Percentiles rank a stretch among this genome's conserved stretches.
Conservation (phyloP, 2,329 filamentous ascomycete species). For the Paracoccidioides brasiliensis region DNA sequence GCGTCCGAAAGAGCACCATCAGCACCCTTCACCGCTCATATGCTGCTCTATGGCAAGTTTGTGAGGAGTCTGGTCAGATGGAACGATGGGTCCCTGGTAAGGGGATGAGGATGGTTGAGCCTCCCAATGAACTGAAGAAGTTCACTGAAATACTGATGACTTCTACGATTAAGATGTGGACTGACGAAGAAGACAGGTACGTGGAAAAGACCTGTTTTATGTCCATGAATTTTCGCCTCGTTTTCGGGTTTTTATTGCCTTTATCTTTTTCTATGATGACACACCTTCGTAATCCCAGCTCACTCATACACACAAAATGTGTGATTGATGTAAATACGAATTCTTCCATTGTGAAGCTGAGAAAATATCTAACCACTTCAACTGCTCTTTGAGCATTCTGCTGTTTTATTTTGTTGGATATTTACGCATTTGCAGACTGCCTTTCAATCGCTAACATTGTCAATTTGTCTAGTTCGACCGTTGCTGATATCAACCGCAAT, state of each 20-base stretch:
- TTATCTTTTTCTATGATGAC: slow-evolving; percentile 56
- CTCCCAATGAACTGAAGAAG: slow-evolving; percentile 66
- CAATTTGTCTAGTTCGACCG: slow-evolving; percentile 51
- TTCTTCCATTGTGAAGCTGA: slow-evolving; percentile 26
- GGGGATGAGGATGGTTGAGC: slow-evolving; percentile 52
- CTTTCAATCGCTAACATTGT: slow-evolving; percentile 30
- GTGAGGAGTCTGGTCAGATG: slow-evolving; percentile 64
- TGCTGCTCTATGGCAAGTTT: slow-evolving; percentile 76
- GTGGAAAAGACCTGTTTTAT: slow-evolving; percentile 31
- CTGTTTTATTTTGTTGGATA: slow-evolving; percentile 14
- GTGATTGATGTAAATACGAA: slow-evolving; percentile 85
- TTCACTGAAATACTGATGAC: slow-evolving; percentile 76
- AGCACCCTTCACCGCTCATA: slow-evolving; percentile 89
- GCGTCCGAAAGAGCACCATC: slow-evolving; percentile 82
- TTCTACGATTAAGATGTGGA: slow-evolving; percentile 73
- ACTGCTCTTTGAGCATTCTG: slow-evolving; percentile 27
- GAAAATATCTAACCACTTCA: slow-evolving; percentile 19
- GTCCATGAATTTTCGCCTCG: slow-evolving; percentile 12
- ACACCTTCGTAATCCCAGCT: slow-evolving; percentile 94
- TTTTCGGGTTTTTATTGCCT: slow-evolving; percentile 13
- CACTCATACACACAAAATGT: slow-evolving; percentile 83
- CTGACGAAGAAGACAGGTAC: slow-evolving; percentile 85
- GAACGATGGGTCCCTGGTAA: slow-evolving; percentile 80
- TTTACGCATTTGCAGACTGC: slow-evolving; percentile 9
- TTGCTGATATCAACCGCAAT: slow-evolving; percentile 92